These are phyloP conservation scores for Fusarium redolens DNA, from an alignment of 2,329 filamentous ascomycete species.

Conservation along the genomic window DNA sequence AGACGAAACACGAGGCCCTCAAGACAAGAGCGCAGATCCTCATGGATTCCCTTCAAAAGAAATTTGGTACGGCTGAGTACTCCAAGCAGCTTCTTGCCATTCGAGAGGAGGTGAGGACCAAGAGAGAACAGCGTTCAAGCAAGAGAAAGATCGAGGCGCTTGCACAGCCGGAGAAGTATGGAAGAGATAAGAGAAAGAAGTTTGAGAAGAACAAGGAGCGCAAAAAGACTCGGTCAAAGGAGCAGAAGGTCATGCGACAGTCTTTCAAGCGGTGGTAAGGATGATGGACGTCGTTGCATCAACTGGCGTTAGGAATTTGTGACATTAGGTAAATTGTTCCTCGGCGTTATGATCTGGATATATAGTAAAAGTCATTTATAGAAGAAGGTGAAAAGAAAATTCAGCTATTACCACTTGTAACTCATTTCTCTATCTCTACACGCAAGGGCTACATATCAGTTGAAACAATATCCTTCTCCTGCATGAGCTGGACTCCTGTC, in stretches of 20 bases:
- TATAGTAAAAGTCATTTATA: constrained; percentile 24
- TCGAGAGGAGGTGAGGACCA: constrained; percentile 75
- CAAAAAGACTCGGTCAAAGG: constrained; percentile 80
- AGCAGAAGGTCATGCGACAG: constrained; percentile 77
- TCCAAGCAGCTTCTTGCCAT: constrained; percentile 79
- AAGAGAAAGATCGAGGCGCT: constrained; percentile 94
- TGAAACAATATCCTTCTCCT: neutral
- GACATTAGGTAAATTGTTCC: constrained; percentile 23
- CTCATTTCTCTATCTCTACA: neutral
- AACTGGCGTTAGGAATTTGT: constrained; percentile 44
- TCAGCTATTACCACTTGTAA: neutral
- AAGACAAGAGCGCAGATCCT: constrained; percentile 79
- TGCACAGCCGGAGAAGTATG: constrained; percentile 81
- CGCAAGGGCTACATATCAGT: neutral
- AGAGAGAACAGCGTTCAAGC: constrained; percentile 77
- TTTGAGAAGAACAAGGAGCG: constrained; percentile 85
- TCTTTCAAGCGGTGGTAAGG: constrained; percentile 68
- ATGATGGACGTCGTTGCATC: constrained; percentile 32
- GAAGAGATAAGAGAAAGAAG: constrained; percentile 83
- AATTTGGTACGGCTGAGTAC: constrained; percentile 83
- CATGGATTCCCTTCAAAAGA: constrained; percentile 85
- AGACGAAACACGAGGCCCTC: constrained; percentile 75
- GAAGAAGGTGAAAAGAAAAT: constrained; percentile 14
- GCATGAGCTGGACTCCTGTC: neutral
- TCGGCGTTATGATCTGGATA: constrained; percentile 32